Conservation (phyloP, 805 yeast species). For the Candida schatavii region DNA sequence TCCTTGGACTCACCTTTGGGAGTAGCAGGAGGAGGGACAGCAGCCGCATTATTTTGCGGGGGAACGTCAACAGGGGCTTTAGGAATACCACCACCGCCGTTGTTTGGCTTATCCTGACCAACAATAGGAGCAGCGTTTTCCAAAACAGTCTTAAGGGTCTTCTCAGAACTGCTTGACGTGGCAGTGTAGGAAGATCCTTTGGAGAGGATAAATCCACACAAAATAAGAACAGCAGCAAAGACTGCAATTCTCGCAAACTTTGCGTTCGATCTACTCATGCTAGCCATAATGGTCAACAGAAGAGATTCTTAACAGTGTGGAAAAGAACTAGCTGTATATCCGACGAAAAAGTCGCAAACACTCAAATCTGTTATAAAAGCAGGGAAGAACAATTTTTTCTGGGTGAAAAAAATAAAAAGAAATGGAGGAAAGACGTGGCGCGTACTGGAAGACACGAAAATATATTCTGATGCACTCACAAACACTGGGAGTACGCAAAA, state of each 20-base stretch:
- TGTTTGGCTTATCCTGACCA: neutral
- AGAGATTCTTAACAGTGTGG: neutral
- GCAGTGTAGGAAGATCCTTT: conserved; percentile 29
- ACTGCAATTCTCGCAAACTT: conserved; percentile 36
- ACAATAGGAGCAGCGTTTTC: neutral
- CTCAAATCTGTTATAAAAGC: too few species aligned
- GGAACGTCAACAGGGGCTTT: conserved; percentile 7
- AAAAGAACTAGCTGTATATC: too few species aligned
- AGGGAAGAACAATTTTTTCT: neutral
- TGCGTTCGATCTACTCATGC: conserved; percentile 30
- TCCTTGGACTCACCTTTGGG: conserved; percentile 3
- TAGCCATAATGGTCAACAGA: neutral
- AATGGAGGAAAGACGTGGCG: conserved; percentile 1
- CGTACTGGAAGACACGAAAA: too few species aligned
- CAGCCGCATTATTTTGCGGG: conserved; percentile 6
- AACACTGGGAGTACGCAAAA: too few species aligned
- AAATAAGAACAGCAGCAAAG: conserved; percentile 34
- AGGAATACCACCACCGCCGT: neutral
- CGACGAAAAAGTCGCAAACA: too few species aligned
- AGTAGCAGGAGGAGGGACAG: conserved; percentile 12
- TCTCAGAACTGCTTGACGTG: neutral
- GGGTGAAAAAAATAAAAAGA: conserved; percentile 1
- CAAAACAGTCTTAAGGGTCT: neutral
- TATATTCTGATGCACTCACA: too few species aligned
- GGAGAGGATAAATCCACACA: conserved; percentile 36